These are phyloP conservation scores for Takashimella koratensis DNA, from an alignment of 1,284 basidiomycete species.

Conservation along the genomic window DNA sequence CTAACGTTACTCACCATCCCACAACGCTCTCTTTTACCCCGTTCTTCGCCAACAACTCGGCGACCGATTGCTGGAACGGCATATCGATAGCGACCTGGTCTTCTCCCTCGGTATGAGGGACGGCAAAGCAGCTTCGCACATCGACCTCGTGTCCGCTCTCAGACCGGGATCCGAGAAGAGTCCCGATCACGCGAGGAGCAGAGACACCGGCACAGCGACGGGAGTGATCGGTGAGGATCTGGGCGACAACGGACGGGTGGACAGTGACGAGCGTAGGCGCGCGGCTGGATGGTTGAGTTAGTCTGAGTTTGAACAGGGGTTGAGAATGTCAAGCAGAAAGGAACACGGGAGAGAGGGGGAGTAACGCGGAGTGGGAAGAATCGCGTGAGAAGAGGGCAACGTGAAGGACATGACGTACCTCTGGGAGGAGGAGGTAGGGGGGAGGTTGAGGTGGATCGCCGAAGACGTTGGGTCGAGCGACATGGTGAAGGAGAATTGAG, in stretches of 20 bases:
- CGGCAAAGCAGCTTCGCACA: conserved; percentile 78
- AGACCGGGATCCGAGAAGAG: conserved; percentile 80
- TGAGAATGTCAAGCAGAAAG: neutral
- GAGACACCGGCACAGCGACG: conserved; percentile 65
- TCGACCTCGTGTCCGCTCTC: conserved; percentile 63
- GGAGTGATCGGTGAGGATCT: conserved; percentile 95
- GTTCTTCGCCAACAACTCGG: conserved; percentile 62
- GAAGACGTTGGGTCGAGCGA: conserved; percentile 46
- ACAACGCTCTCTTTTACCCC: conserved; percentile 49
- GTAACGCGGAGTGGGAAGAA: conserved; percentile 1
- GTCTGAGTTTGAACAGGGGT: conserved; percentile 1
- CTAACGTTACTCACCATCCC: conserved; percentile 49
- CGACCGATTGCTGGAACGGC: conserved; percentile 93
- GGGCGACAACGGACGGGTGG: conserved; percentile 89
- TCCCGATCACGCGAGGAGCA: conserved; percentile 79
- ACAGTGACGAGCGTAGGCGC: conserved; percentile 71
- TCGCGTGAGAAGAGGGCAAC: neutral
- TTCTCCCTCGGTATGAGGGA: conserved; percentile 84
- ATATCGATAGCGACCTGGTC: conserved; percentile 92
- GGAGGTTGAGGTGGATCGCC: conserved; percentile 46
- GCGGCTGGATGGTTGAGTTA: no score
- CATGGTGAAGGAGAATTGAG: conserved; percentile 26
- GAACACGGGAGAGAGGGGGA: neutral
- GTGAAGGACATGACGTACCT: conserved; percentile 18
- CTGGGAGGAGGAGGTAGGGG: conserved; percentile 38